Percentiles rank a stretch among this genome's conserved stretches.
Evolutionary conservation across 768 basidiomycete species (phyloP).

Genomic region (Boletus bicolor): DNA sequence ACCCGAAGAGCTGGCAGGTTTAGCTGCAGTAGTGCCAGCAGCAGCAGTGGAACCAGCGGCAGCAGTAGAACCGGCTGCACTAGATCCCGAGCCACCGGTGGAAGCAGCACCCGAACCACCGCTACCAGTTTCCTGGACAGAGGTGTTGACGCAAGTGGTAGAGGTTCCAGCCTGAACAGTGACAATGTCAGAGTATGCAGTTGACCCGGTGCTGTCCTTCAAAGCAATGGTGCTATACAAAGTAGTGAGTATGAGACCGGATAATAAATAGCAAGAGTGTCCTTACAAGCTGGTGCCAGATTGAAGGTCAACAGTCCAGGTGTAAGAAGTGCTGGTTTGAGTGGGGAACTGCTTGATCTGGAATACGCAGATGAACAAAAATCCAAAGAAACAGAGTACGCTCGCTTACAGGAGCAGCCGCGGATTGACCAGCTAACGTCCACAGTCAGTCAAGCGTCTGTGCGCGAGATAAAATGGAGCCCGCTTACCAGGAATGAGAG

Average conservation of each 20-base stretch:
- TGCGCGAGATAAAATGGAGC: rapidly evolving
- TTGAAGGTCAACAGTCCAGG: slow-evolving; percentile 55
- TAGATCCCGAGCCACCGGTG: slow-evolving; percentile 5
- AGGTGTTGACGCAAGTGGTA: slow-evolving; percentile 27
- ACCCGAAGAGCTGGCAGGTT: background rate
- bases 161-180: slow-evolving; percentile 39
- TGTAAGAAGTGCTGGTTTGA: slow-evolving; percentile 40
- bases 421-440: slow-evolving; percentile 48
- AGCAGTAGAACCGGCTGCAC: background rate
- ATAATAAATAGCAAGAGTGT: background rate
- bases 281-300: slow-evolving; percentile 45
- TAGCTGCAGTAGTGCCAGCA: background rate
- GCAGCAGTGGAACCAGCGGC: background rate
- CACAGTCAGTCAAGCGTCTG: background rate
- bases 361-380: slow-evolving; percentile 4
- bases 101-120: slow-evolving; percentile 6
- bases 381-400: background rate
- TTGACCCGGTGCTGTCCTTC: slow-evolving; percentile 56
- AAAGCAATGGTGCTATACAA: slow-evolving; percentile 46
- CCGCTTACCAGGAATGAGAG: slow-evolving; percentile 56
- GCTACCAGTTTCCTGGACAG: slow-evolving; percentile 13
- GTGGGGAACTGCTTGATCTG: slow-evolving; percentile 55
- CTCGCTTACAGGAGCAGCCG: slow-evolving; percentile 48
- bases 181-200: slow-evolving; percentile 51
- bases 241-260: background rate